Percentiles rank a stretch among this genome's conserved stretches.
phyloP scores from a whole-genome alignment of 495 filamentous ascomycete genomes.

The Aspergillus campestris region DNA sequence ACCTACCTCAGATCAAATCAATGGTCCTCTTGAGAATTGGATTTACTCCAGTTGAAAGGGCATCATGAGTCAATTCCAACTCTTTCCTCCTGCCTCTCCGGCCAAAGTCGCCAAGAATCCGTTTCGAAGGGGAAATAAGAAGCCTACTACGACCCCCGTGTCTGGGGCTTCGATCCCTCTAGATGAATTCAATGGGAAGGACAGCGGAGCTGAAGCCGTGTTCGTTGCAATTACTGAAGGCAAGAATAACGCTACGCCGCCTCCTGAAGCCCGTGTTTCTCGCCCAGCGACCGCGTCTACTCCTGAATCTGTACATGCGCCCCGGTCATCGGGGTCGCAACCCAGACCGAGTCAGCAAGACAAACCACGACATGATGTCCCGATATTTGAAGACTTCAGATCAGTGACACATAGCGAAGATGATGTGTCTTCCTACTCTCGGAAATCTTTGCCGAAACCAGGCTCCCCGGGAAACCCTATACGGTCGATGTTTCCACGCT shows the following conservation, averaged over 20 bases:
- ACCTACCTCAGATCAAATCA: background rate
- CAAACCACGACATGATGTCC: conserved; percentile 18
- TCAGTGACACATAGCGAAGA: conserved; percentile 18
- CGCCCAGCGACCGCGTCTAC: conserved; percentile 13
- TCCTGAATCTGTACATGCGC: conserved; percentile 7
- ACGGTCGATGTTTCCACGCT: conserved; percentile 73
- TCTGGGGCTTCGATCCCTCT: conserved; percentile 27
- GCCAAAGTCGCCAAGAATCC: conserved; percentile 31
- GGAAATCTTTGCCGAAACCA: conserved; percentile 20
- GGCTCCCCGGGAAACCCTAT: conserved; percentile 39
- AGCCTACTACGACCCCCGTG: conserved; percentile 17
- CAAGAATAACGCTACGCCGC: conserved; percentile 22
- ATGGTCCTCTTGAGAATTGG: conserved; percentile 2
- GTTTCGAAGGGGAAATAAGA: conserved; percentile 23
- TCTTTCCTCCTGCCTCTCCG: conserved; percentile 45
- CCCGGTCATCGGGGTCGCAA: conserved; percentile 15
- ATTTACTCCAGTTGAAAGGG: no score
- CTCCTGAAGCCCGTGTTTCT: conserved; percentile 12
- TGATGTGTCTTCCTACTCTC: conserved; percentile 31
- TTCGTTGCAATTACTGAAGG: conserved; percentile 34
- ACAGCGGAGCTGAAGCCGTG: conserved; percentile 29
- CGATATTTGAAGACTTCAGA: conserved; percentile 34
- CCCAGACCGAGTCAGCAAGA: conserved; percentile 17
- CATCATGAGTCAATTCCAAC: conserved; percentile 41
- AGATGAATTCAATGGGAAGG: conserved; percentile 23